phyloP scores from a whole-genome alignment of 371 early-diverging fungal species.

The Capniomyces stellatus region DNA sequence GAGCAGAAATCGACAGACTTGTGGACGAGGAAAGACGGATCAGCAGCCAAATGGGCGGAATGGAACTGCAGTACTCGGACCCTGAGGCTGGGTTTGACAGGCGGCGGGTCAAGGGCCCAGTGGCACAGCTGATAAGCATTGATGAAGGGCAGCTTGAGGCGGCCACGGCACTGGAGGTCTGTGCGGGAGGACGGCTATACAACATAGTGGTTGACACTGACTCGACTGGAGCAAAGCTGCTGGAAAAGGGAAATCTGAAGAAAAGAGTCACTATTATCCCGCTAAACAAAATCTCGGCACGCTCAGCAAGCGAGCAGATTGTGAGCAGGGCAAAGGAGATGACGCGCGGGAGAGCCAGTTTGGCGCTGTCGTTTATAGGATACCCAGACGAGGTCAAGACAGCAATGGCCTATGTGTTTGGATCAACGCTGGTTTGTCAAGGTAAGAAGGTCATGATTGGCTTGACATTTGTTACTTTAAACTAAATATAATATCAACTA shows the following conservation, averaged over 20 bases:
- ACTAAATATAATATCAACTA: not conserved
- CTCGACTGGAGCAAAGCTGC: constrained; percentile 59
- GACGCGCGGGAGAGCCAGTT: constrained; percentile 63
- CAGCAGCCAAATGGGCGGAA: constrained; percentile 8
- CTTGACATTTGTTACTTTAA: too few relatives aligned
- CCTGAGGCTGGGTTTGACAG: constrained; percentile 77
- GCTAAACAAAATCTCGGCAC: constrained; percentile 79
- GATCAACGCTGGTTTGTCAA: constrained; percentile 76
- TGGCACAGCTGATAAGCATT: constrained; percentile 69
- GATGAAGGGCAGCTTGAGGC: constrained; percentile 37
- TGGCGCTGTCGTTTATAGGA: constrained; percentile 67
- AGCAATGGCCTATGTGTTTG: constrained; percentile 95
- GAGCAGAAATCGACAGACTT: constrained; percentile 45
- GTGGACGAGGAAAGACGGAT: not conserved
- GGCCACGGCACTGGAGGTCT: constrained; percentile 74
- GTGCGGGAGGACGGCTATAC: constrained; percentile 82
- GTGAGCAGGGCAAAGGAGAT: constrained; percentile 38
- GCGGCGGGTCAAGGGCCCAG: constrained; percentile 71
- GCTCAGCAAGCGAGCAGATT: constrained; percentile 41
- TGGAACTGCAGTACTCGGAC: constrained; percentile 50
- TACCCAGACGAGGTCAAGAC: constrained; percentile 53
- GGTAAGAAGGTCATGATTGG: not conserved
- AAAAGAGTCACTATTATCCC: constrained; percentile 94
- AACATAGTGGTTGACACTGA: constrained; percentile 94
- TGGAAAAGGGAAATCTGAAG: constrained; percentile 58